Base-by-base conservation (phyloP, 1,284 basidiomycete species). In the Heimioporus retisporus region DNA sequence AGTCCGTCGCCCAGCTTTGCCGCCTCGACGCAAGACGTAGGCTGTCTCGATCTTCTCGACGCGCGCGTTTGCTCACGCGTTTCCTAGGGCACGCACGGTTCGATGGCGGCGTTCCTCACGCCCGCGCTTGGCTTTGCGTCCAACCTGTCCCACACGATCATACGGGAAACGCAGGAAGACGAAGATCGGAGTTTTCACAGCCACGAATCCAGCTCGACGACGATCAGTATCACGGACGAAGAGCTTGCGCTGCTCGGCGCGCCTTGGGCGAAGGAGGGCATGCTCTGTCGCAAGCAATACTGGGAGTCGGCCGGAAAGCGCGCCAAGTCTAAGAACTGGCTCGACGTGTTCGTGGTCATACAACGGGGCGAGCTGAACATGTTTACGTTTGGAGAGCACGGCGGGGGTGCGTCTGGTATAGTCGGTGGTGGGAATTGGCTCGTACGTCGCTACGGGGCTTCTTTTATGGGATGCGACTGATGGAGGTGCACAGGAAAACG, bases 211-310 rank as follows among this genome's bases (percentile, higher is more conserved):
- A 82, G 77, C 57, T 88, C 87, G 23, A 92, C 90, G 1, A 89
- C 86, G 40, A 91, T 94, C 72, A 94, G 93, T 68, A 93, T 97
- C 67, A 90, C 92, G 7, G 97, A 99, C 76, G 96, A 98, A 76
- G 96, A 98, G 80, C 86, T 99, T 16, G 97, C 97, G 1, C 84
- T 99, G 46, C 88, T 98, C 16, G 97, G 97, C 31, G 91, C 97
- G 5, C 97, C 97, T 0, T 99, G 97, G 97, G 97, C 97, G 0
- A 99, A 99, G 80, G 97, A 99, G 80, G 97, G 97, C 19, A 93
- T 97, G 84, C 87, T 99, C 6, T 93, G 92, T 71, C 91, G 96
- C 46, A 99, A 98, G 78, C 93, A 96, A 70, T 98, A 97, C 78
- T 97, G 94, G 91, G 97, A 98, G 75, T 86, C 88, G 6, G 84